Evolutionary conservation across 345 rosid species (phyloP), one percentile per base, ranked within the genome.

Genomic region (Hibiscus trionum): DNA sequence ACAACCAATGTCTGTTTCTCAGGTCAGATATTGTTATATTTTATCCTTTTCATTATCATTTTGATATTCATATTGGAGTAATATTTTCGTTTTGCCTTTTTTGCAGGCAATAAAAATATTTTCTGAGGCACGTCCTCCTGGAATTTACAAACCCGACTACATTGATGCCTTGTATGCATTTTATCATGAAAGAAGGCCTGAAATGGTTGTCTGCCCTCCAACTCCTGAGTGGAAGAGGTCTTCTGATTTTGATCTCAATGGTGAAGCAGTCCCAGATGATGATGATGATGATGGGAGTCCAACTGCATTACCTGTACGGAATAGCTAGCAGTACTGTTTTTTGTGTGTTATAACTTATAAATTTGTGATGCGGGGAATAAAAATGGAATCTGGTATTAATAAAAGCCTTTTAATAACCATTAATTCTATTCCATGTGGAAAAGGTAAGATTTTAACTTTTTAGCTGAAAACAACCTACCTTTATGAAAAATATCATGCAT

Each of bases 161-260:
- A 88, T 96, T 65, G 91, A 91, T 75, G 90, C 91, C 56, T 77
- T 96, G 50, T 93, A 90, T 61, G 67, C 83, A n/a, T 91, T 86
- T 80, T 96, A 96, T 86, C 99, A 96, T 55, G 99, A 96, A 77
- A 89, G 79, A 76, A 93, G 80, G 84, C 97, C 97, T 59, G 91
- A 87, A 17, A 82, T 70, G 77, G 78, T 88, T 61, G 66, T 71
- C 66, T 96, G 91, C 75, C 99, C 99, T 11, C 59, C 86, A 73
- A 93, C 93, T 78, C 99, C 98, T 24, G 99, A 96, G 76, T 96
- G 99, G 99, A 96, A 96, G 81, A 84, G 93, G 71, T 86, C 97
- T 78, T 84, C 91, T 19, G 99, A 87, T 66, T 86, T 96, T 64
- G 99, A 93, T 91, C 90, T 96, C 74, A 93, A 96, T 77, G 99